Conservation (phyloP, 768 basidiomycete species). For the Antrodiella citrinella region DNA sequence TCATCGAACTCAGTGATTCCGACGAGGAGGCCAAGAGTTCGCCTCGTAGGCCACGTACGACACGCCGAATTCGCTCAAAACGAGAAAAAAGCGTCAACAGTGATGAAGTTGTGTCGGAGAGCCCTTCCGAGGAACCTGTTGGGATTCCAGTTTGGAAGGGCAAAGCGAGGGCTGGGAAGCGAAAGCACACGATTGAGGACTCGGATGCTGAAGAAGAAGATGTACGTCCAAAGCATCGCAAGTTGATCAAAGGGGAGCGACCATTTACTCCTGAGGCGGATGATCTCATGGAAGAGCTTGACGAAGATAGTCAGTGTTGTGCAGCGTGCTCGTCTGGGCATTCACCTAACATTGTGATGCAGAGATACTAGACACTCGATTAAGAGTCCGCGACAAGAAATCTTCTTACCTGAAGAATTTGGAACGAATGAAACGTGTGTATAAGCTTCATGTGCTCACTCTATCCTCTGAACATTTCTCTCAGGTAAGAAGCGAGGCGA, state of each 20-base stretch:
- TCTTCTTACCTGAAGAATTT: constrained; percentile 55
- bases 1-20: constrained; percentile 9
- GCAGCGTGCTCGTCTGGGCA: constrained; percentile 1
- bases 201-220: constrained; percentile 23
- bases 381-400: constrained; percentile 54
- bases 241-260: constrained; percentile 35
- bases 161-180: constrained; percentile 13
- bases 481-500: constrained; percentile 39
- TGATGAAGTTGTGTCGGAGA: constrained; percentile 10
- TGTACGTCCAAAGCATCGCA: constrained; percentile 27
- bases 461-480: not conserved
- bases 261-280: constrained; percentile 33
- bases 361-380: constrained; percentile 59
- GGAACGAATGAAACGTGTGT: constrained; percentile 65
- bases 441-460: constrained; percentile 13
- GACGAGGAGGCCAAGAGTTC: constrained; percentile 18
- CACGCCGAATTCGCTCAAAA: constrained; percentile 7
- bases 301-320: constrained; percentile 44
- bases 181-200: constrained; percentile 10
- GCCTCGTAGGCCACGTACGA: constrained; percentile 16
- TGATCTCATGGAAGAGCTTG: constrained; percentile 40
- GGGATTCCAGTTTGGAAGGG: constrained; percentile 11
- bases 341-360: constrained; percentile 4
- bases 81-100: constrained; percentile 13
- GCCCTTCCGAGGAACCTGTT: constrained; percentile 18